Conservation (phyloP, 768 basidiomycete species). For the Pleurotus djamor region DNA sequence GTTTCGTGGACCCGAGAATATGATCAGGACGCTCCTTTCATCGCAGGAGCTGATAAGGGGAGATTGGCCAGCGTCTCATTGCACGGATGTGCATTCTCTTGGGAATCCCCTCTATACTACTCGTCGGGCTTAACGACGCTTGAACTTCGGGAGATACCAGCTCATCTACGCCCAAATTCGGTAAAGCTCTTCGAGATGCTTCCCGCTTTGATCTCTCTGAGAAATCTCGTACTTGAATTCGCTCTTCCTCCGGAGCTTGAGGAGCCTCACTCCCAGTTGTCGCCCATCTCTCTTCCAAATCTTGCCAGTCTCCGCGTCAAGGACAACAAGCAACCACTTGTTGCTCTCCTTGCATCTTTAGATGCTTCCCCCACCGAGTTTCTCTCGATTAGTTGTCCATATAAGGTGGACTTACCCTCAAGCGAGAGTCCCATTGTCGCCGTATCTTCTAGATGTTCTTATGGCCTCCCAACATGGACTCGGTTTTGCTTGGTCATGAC, state of each 20-base stretch:
- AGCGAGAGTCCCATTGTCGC: neutral
- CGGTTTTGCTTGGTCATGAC: neutral
- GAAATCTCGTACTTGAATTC: neutral
- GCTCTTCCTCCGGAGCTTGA: neutral
- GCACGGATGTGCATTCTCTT: neutral
- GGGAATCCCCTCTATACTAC: neutral
- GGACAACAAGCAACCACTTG: neutral
- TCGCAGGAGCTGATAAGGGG: neutral
- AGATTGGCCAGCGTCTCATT: neutral
- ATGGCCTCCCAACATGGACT: neutral
- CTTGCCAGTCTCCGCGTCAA: neutral
- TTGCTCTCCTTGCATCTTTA: neutral
- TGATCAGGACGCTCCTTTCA: neutral
- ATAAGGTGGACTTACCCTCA: neutral
- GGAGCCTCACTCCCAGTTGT: neutral
- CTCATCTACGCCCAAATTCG: neutral
- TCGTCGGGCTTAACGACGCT: neutral
- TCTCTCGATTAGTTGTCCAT: neutral
- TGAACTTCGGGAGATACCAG: neutral
- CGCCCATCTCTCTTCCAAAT: neutral
- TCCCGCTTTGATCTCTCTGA: neutral
- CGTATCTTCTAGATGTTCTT: neutral
- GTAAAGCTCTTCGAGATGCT: neutral
- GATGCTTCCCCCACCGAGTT: neutral
- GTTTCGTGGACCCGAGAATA: neutral